Evolutionary conservation across 177 flowering plant genomes (phyloP), one percentile per base, ranked within the genome.

Genomic region (Tripterygium wilfordii): DNA sequence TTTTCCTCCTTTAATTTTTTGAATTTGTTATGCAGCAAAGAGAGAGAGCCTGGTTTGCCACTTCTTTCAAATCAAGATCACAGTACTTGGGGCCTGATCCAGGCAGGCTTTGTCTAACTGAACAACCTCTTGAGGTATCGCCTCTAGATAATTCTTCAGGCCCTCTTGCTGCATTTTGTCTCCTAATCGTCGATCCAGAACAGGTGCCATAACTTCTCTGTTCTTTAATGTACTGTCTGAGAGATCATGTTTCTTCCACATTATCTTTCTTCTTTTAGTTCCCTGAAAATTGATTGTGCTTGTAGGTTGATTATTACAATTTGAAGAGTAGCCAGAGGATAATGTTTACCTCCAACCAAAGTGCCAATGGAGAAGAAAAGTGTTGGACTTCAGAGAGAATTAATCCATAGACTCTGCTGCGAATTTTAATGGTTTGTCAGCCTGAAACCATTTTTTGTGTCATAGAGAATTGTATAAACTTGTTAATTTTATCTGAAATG

Each of bases 221-320:
- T 4, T 37, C 33, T 23, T 23, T 4, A 10, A 10, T 53, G 49
- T 16, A n/a, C 24, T 38, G 43, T n/a, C n/a, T n/a, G n/a, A n/a
- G n/a, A n/a, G n/a, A n/a, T n/a, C n/a, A n/a, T n/a, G n/a, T n/a
- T n/a, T n/a, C n/a, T n/a, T n/a, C n/a, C n/a, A n/a, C n/a, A n/a
- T n/a, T n/a, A n/a, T n/a, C n/a, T n/a, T n/a, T n/a, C n/a, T n/a
- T n/a, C n/a, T n/a, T n/a, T n/a, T n/a, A n/a, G n/a, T n/a, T n/a
- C n/a, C n/a, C n/a, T n/a, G n/a, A n/a, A n/a, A n/a, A n/a, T n/a
- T n/a, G n/a, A n/a, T n/a, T n/a, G n/a, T n/a, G n/a, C n/a, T n/a
- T n/a, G 21, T 78, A 85, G 92, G 88, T 82, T 55, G 95, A 86
- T 69, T 90, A 86, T 65, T 53, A 86, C 65, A 90, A 90, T 61